Percentiles rank a stretch among this genome's conserved stretches.
These are phyloP conservation scores for Blattamonas nauphoetae DNA, from an alignment of 78 protist species.

Conservation along the genomic window DNA sequence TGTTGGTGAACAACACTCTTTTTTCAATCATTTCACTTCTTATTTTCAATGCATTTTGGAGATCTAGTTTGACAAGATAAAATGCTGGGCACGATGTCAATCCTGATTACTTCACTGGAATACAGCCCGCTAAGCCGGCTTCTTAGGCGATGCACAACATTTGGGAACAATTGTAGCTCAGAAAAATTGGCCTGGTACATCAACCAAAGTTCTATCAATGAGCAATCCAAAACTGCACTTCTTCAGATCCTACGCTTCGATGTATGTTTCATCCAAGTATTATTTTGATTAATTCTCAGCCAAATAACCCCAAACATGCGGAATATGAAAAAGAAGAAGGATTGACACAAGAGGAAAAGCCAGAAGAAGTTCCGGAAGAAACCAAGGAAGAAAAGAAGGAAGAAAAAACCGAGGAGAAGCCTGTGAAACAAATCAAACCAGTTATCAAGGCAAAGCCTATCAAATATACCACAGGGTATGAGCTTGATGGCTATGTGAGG, in stretches of 20 bases:
- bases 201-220: not conserved
- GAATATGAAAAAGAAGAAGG: not conserved
- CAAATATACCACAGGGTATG: not conserved
- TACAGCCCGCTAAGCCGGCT: not conserved
- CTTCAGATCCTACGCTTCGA: not conserved
- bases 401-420: not conserved
- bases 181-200: not conserved
- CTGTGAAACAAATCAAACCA: not conserved
- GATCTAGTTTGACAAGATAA: not conserved
- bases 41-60: not conserved
- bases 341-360: not conserved
- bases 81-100: not conserved
- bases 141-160: not conserved
- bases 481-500: not conserved
- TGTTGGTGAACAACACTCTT: not conserved
- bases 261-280: not conserved
- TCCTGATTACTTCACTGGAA: not conserved
- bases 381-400: not conserved
- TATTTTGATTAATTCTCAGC: not conserved
- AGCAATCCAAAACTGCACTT: not conserved
- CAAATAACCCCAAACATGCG: not conserved
- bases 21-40: not conserved
- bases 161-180: not conserved
- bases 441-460: not conserved
- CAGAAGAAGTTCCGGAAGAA: not conserved